phyloP scores from a whole-genome alignment of 2,329 filamentous ascomycete species.

The Raffaelea arxii region DNA sequence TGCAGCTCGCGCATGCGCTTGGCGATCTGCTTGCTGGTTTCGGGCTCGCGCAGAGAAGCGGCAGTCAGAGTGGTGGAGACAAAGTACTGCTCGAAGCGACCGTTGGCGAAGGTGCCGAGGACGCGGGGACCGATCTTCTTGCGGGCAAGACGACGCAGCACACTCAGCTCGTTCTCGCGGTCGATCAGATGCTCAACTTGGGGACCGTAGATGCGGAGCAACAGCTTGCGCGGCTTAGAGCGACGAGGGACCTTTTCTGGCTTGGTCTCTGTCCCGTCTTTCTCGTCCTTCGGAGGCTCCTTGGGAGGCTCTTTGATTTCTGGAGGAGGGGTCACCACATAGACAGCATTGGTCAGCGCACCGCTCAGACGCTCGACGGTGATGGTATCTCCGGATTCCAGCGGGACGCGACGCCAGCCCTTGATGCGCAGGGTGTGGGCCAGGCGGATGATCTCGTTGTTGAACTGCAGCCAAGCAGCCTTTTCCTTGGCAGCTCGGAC shows the following conservation, averaged over 20 bases:
- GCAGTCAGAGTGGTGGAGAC: slow-evolving; percentile 73
- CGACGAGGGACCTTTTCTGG: not conserved
- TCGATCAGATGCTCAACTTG: slow-evolving; percentile 96
- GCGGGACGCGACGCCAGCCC: slow-evolving; percentile 76
- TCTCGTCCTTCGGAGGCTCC: too few species aligned
- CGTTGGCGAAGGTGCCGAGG: slow-evolving; percentile 86
- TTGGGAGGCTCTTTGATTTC: too few species aligned
- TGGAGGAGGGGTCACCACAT: slow-evolving; percentile 77
- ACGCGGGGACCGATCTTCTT: slow-evolving; percentile 91
- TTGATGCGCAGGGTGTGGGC: slow-evolving; percentile 83
- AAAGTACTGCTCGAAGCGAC: slow-evolving; percentile 91
- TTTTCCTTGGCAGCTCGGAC: slow-evolving; percentile 54
- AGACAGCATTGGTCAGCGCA: slow-evolving; percentile 91
- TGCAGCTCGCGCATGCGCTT: slow-evolving; percentile 97
- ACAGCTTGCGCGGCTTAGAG: slow-evolving; percentile 51
- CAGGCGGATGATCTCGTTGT: slow-evolving; percentile 82
- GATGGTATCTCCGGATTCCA: slow-evolving; percentile 60
- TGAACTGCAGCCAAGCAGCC: slow-evolving; percentile 77
- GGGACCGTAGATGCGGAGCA: slow-evolving; percentile 87
- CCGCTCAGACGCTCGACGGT: slow-evolving; percentile 73
- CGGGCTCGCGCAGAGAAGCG: slow-evolving; percentile 65
- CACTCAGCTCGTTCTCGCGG: slow-evolving; percentile 77
- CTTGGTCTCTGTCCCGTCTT: not conserved
- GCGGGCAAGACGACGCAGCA: slow-evolving; percentile 73
- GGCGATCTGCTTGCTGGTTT: slow-evolving; percentile 84